A percentile compares a stretch with the other conserved stretches of the same genome.
phyloP scores from a whole-genome alignment of 2,329 filamentous ascomycete genomes.

The Paecilomyces variotii region DNA sequence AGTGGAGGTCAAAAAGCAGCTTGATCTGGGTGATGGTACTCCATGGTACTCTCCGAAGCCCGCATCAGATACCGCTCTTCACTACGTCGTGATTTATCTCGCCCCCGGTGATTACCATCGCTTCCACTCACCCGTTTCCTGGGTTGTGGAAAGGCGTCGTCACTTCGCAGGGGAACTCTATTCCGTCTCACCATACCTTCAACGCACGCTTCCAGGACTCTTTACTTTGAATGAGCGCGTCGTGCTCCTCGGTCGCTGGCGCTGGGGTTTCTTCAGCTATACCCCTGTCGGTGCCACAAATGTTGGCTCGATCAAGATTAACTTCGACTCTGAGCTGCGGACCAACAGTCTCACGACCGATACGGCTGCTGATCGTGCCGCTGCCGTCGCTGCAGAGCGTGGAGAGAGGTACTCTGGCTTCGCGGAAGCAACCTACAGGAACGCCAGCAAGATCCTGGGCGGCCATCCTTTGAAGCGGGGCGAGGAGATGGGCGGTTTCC shows the following conservation, averaged over 20 bases:
- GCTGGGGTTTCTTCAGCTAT: slow-evolving; percentile 95
- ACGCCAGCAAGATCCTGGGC: slow-evolving; percentile 66
- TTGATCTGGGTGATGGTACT: slow-evolving; percentile 57
- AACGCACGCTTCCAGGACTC: slow-evolving; percentile 82
- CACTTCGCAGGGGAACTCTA: slow-evolving; percentile 96
- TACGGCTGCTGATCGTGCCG: slow-evolving; percentile 79
- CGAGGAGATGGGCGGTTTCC: slow-evolving; percentile 98
- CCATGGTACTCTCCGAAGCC: slow-evolving; percentile 62
- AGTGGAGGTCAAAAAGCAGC: slow-evolving; percentile 72
- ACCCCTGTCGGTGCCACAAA: slow-evolving; percentile 95
- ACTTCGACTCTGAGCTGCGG: slow-evolving; percentile 89
- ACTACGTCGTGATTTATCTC: slow-evolving; percentile 92
- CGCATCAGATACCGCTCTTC: slow-evolving; percentile 55
- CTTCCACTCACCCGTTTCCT: slow-evolving; percentile 90
- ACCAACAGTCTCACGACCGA: slow-evolving; percentile 90
- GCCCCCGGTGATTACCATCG: slow-evolving; percentile 97
- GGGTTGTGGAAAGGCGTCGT: slow-evolving; percentile 90
- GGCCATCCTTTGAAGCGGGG: slow-evolving; percentile 79
- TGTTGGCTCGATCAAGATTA: slow-evolving; percentile 91
- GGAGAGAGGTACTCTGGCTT: slow-evolving; percentile 87
- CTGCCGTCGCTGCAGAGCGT: slow-evolving; percentile 64
- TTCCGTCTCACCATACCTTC: slow-evolving; percentile 89
- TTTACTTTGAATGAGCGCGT: slow-evolving; percentile 97
- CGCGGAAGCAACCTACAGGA: slow-evolving; percentile 79
- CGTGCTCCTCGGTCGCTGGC: slow-evolving; percentile 86